A percentile compares a stretch with the other conserved stretches of the same genome.
Evolutionary conservation across 768 basidiomycete genomes (phyloP).

Genomic region (Boletus barrowsii): DNA sequence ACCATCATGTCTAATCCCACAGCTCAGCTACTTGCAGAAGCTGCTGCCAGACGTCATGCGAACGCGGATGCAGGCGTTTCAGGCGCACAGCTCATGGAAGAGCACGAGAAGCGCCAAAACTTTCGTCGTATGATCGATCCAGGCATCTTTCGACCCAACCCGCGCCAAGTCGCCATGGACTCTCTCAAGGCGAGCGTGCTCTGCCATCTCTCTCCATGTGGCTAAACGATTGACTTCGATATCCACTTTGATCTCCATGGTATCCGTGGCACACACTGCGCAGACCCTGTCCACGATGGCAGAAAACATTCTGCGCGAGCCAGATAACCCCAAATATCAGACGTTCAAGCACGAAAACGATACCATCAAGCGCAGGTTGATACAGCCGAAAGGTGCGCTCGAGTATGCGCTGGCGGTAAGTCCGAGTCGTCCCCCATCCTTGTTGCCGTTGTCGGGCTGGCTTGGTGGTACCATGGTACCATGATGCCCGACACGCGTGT

Average conservation of each 20-base stretch:
- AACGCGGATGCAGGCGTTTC: not conserved
- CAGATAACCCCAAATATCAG: slow-evolving; percentile 67
- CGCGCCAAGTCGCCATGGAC: slow-evolving; percentile 54
- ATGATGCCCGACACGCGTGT: too few relatives aligned
- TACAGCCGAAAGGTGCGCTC: slow-evolving; percentile 67
- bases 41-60: slow-evolving; percentile 25
- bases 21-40: slow-evolving; percentile 27
- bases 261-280: not conserved
- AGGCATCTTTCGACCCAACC: slow-evolving; percentile 70
- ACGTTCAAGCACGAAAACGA: slow-evolving; percentile 76
- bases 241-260: too few relatives aligned
- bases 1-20: slow-evolving; percentile 18
- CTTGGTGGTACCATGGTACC: too few relatives aligned
- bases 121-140: slow-evolving; percentile 79
- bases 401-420: slow-evolving; percentile 72
- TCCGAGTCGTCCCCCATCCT: not conserved
- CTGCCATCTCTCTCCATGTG: too few relatives aligned
- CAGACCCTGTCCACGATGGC: slow-evolving; percentile 63
- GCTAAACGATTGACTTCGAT: too few relatives aligned
- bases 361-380: slow-evolving; percentile 60
- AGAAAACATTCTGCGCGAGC: slow-evolving; percentile 71
- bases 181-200: slow-evolving; percentile 54
- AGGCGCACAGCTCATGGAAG: slow-evolving; percentile 28
- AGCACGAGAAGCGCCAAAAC: slow-evolving; percentile 65
- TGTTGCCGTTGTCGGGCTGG: too few relatives aligned